Percentiles rank a stretch among this genome's conserved stretches.
These are phyloP conservation scores for Tardiomyces blankii DNA, from an alignment of 1,139 yeast genomes.

Conservation along the genomic window DNA sequence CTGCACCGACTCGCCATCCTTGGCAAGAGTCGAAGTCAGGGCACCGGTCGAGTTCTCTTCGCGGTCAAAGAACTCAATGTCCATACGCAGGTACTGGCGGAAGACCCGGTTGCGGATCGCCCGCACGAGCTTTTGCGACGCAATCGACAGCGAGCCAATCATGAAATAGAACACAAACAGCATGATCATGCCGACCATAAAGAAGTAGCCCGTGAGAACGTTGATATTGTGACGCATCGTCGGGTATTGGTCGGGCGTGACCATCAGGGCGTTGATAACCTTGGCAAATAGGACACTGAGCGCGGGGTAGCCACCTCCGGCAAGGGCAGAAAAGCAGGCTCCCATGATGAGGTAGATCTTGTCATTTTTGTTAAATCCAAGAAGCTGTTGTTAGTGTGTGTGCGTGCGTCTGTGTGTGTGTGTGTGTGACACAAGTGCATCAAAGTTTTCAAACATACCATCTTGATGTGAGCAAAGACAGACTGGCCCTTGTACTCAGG, in stretches of 20 bases:
- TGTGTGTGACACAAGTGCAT: not conserved
- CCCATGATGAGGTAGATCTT: constrained; percentile 23
- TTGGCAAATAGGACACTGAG: constrained; percentile 30
- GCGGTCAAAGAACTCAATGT: constrained; percentile 72
- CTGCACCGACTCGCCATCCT: constrained; percentile 77
- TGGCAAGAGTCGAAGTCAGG: constrained; percentile 65
- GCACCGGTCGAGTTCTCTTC: constrained; percentile 56
- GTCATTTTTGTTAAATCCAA: constrained; percentile 18
- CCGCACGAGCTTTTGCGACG: constrained; percentile 23
- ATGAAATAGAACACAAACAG: constrained; percentile 22
- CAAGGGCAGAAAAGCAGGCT: constrained; percentile 19
- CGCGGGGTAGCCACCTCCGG: constrained; percentile 32
- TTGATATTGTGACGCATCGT: constrained; percentile 28
- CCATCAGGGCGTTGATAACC: constrained; percentile 27
- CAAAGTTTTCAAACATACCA: not conserved
- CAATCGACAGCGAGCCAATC: constrained; percentile 20
- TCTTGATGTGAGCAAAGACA: not conserved
- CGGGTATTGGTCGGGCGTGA: constrained; percentile 20
- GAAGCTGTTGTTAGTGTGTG: constrained; percentile 8
- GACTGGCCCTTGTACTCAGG: constrained; percentile 3
- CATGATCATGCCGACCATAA: constrained; percentile 30
- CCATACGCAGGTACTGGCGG: constrained; percentile 46
- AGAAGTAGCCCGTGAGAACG: constrained; percentile 27
- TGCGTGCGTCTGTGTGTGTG: constrained; percentile 1
- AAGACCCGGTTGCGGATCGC: constrained; percentile 23